Evolutionary conservation across 2,329 filamentous ascomycete genomes (phyloP).

Genomic region (Aspergillus quadrilineatus): DNA sequence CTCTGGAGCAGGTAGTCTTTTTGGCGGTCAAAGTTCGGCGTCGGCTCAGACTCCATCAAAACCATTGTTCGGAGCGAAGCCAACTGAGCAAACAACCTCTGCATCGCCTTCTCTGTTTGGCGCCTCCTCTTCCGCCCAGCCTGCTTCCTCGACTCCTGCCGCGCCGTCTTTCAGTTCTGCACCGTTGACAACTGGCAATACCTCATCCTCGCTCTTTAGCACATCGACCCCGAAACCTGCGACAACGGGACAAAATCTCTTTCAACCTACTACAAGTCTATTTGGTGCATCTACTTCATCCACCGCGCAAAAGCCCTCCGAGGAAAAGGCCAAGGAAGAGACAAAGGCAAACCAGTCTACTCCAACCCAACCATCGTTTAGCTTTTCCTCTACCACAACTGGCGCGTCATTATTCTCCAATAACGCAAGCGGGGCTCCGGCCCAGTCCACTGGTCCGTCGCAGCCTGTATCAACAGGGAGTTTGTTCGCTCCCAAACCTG

Average conservation of each 20-base stretch:
- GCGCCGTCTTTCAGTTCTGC: slow-evolving; percentile 18
- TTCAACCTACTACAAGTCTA: slow-evolving; percentile 22
- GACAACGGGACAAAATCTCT: slow-evolving; percentile 23
- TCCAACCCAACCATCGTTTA: slow-evolving; percentile 17
- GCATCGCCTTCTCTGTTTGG: slow-evolving; percentile 32
- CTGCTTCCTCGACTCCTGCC: slow-evolving; percentile 15
- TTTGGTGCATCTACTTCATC: slow-evolving; percentile 18
- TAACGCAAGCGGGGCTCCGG: slow-evolving; percentile 12
- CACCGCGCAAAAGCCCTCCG: slow-evolving; percentile 11
- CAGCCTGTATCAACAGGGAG: slow-evolving; percentile 24
- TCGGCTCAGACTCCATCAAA: slow-evolving; percentile 22
- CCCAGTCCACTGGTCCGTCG: slow-evolving; percentile 17
- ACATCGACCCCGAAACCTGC: slow-evolving; percentile 17
- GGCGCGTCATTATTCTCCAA: slow-evolving; percentile 23
- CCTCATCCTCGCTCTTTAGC: slow-evolving; percentile 22
- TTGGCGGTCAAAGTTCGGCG: slow-evolving; percentile 21
- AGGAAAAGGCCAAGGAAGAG: slow-evolving; percentile 17
- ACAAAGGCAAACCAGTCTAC: slow-evolving; percentile 14
- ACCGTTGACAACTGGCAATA: slow-evolving; percentile 11
- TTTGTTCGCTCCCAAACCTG: slow-evolving; percentile 25
- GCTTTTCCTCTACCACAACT: slow-evolving; percentile 14
- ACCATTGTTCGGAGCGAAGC: slow-evolving; percentile 25
- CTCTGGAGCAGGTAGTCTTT: slow-evolving; percentile 18
- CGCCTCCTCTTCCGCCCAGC: slow-evolving; percentile 14
- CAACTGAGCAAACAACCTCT: slow-evolving; percentile 19